Evolutionary conservation across 805 yeast species (phyloP).

Genomic region (Cyberlindnera misumaiensis): DNA sequence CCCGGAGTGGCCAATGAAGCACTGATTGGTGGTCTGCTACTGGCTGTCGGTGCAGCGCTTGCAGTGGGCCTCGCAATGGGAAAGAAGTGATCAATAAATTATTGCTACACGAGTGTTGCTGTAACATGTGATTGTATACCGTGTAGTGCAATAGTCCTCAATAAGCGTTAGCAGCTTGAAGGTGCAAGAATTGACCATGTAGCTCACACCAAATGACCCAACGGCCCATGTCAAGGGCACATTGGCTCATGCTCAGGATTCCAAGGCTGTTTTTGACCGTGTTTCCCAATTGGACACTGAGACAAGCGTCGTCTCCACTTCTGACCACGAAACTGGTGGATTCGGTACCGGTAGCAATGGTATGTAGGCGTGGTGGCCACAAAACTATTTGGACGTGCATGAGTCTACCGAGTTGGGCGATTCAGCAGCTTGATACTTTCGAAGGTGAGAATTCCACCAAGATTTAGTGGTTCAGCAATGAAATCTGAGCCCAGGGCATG

Average conservation of each 20-base stretch:
- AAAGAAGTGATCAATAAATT: slow-evolving; percentile 23
- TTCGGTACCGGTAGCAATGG: slow-evolving; percentile 74
- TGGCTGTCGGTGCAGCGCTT: slow-evolving; percentile 52
- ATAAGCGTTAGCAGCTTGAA: too few species aligned
- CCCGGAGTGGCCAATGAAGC: slow-evolving; percentile 55
- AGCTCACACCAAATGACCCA: slow-evolving; percentile 87
- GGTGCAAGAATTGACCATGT: slow-evolving; percentile 95
- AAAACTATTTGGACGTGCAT: slow-evolving; percentile 49
- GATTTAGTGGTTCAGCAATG: slow-evolving; percentile 40
- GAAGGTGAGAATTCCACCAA: slow-evolving; percentile 26
- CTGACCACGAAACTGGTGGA: slow-evolving; percentile 96
- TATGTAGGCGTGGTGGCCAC: slow-evolving; percentile 82
- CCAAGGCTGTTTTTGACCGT: slow-evolving; percentile 63
- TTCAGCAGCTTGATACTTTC: slow-evolving; percentile 34
- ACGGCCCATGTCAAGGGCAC: slow-evolving; percentile 90
- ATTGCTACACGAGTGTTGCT: not conserved
- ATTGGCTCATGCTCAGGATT: slow-evolving; percentile 76
- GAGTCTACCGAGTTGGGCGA: slow-evolving; percentile 72
- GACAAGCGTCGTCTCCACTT: slow-evolving; percentile 71
- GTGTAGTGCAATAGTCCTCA: too few species aligned
- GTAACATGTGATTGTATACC: too few species aligned
- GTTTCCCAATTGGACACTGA: slow-evolving; percentile 65
- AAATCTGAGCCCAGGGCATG: slow-evolving; percentile 38
- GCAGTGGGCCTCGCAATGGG: slow-evolving; percentile 49
- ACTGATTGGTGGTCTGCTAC: slow-evolving; percentile 56